A percentile compares a stretch with the other conserved stretches of the same genome.
phyloP scores from a whole-genome alignment of 1,139 yeast genomes.

The Taphrina deformans region DNA sequence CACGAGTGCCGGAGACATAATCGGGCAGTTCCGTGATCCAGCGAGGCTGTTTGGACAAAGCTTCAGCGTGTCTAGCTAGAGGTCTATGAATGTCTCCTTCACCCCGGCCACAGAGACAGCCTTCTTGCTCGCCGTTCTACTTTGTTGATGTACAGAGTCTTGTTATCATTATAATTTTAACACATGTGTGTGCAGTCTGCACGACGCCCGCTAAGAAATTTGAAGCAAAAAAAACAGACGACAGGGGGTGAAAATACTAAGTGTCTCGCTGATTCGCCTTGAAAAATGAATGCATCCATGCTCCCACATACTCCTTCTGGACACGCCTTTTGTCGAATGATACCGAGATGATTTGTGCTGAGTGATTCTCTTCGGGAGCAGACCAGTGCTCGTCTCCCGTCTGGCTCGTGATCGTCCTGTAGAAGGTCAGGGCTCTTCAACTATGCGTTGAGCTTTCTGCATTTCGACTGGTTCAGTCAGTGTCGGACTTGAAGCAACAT shows the following conservation, averaged over 20 bases:
- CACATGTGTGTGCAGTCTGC: not conserved
- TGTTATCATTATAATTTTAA: not conserved
- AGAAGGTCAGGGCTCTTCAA: slow-evolving; percentile 1
- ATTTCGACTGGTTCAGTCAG: slow-evolving; percentile 8
- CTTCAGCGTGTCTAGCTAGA: not conserved
- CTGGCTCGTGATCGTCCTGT: not conserved
- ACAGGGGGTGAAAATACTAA: not conserved
- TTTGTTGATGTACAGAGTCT: slow-evolving; percentile 3
- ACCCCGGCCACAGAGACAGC: not conserved
- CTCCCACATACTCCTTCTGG: not conserved
- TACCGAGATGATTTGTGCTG: not conserved
- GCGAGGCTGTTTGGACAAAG: not conserved
- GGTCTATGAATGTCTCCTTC: not conserved
- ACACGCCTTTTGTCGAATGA: not conserved
- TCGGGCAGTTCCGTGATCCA: no score
- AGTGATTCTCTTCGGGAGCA: not conserved
- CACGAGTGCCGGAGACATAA: no score
- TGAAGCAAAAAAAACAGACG: not conserved
- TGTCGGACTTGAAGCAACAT: not conserved
- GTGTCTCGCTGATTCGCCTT: not conserved
- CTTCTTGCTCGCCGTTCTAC: not conserved
- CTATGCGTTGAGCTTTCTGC: slow-evolving; percentile 19
- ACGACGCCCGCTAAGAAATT: slow-evolving; percentile 1
- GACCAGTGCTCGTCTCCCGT: not conserved
- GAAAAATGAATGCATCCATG: not conserved